Evolutionary conservation across 2,329 filamentous ascomycete genomes (phyloP).

Genomic region (Plectosphaerella plurivora): DNA sequence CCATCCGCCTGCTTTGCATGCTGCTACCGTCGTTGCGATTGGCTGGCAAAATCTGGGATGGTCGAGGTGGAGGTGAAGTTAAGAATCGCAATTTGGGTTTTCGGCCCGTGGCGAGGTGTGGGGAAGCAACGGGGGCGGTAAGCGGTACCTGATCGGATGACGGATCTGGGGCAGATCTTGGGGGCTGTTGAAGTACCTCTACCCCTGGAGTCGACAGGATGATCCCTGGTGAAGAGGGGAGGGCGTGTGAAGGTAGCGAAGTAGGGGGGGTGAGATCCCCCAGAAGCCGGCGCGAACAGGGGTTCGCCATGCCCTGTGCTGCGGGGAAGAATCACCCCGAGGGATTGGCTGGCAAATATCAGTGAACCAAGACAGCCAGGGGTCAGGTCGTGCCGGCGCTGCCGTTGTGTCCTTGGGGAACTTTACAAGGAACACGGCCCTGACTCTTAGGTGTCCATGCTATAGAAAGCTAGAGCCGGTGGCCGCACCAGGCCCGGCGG

Average conservation of each 20-base stretch:
- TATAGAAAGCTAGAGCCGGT: too few species aligned
- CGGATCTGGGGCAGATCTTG: not conserved
- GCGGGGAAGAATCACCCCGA: not conserved
- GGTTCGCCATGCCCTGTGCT: not conserved
- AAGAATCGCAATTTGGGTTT: conserved; percentile 25
- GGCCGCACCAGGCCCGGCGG: too few species aligned
- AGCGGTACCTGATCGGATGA: conserved; percentile 2
- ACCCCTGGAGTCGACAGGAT: not conserved
- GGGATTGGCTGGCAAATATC: not conserved
- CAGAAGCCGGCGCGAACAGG: too few species aligned
- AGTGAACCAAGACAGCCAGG: not conserved
- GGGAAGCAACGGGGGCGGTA: not conserved
- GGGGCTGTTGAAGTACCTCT: not conserved
- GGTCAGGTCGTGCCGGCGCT: too few species aligned
- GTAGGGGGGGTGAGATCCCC: too few species aligned
- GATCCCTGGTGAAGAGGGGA: not conserved
- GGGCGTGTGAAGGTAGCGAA: not conserved
- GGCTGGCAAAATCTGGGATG: conserved; percentile 13
- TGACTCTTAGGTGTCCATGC: too few species aligned
- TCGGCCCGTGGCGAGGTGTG: conserved; percentile 24
- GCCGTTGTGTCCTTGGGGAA: too few species aligned
- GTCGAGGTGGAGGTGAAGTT: conserved; percentile 11
- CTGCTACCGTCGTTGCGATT: conserved; percentile 13
- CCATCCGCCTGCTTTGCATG: conserved; percentile 4
- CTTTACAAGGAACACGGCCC: too few species aligned